Conservation (phyloP, 2,329 filamentous ascomycete genomes). For the Pseudomassariella vexata region DNA sequence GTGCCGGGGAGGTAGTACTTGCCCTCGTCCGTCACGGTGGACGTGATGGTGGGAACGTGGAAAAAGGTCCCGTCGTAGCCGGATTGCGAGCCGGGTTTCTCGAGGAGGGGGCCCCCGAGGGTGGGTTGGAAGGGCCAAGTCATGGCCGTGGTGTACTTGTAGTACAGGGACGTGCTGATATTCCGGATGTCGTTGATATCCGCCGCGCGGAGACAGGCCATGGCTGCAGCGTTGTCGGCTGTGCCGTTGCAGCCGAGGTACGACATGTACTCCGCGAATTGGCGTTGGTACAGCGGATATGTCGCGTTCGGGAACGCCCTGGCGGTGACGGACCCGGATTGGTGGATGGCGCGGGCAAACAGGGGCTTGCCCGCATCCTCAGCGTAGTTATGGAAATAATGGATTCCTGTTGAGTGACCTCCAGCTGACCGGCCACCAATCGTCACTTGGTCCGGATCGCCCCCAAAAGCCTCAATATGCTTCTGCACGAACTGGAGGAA, state of each 20-base stretch:
- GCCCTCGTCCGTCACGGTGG: constrained; percentile 27
- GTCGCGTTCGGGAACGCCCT: constrained; percentile 28
- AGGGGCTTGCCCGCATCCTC: constrained; percentile 21
- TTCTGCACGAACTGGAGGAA: constrained; percentile 14
- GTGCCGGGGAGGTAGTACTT: constrained; percentile 25
- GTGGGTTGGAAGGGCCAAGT: constrained; percentile 45
- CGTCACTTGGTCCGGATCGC: constrained; percentile 12
- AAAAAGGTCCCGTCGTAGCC: constrained; percentile 31
- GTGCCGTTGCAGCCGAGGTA: constrained; percentile 22
- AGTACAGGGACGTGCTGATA: constrained; percentile 31
- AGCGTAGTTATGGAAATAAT: constrained; percentile 32
- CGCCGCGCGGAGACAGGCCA: constrained; percentile 31
- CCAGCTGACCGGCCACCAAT: constrained; percentile 17
- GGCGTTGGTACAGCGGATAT: constrained; percentile 25
- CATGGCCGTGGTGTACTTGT: constrained; percentile 29
- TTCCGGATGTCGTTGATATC: constrained; percentile 30
- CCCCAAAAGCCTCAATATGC: constrained; percentile 14
- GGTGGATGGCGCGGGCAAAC: constrained; percentile 28
- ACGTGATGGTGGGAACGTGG: constrained; percentile 31
- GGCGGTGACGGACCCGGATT: constrained; percentile 31
- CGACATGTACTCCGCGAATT: constrained; percentile 23
- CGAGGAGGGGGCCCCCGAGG: constrained; percentile 36
- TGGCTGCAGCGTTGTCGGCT: constrained; percentile 22
- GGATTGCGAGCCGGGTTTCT: constrained; percentile 37
- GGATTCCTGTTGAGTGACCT: constrained; percentile 28